These are phyloP conservation scores for Penicillium verrucosum DNA, from an alignment of 2,329 filamentous ascomycete species.

Conservation along the genomic window DNA sequence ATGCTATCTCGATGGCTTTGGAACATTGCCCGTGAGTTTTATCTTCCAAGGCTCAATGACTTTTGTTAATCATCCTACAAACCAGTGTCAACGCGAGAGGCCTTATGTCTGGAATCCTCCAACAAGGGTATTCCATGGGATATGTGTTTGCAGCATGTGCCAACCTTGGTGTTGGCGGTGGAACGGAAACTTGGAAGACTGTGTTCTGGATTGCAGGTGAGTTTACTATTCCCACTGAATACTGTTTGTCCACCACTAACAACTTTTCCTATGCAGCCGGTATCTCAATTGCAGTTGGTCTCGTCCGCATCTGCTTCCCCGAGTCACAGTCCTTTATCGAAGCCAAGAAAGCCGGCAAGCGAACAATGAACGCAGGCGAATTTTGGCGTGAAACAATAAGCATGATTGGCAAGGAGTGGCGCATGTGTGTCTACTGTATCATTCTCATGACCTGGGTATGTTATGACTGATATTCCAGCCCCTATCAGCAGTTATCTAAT, in stretches of 20 bases:
- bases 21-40: constrained; percentile 62
- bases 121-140: constrained; percentile 77
- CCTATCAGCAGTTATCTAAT: not conserved
- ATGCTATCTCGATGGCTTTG: constrained; percentile 73
- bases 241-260: not conserved
- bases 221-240: constrained; percentile 21
- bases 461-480: not conserved
- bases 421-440: constrained; percentile 72
- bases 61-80: not conserved
- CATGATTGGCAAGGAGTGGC: constrained; percentile 70
- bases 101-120: constrained; percentile 76
- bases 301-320: constrained; percentile 66
- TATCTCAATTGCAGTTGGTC: constrained; percentile 54
- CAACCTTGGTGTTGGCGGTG: constrained; percentile 67
- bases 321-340: constrained; percentile 74
- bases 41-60: not conserved
- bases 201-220: constrained; percentile 66
- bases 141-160: constrained; percentile 71
- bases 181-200: constrained; percentile 61
- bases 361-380: constrained; percentile 41
- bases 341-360: constrained; percentile 60
- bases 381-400: constrained; percentile 68
- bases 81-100: constrained; percentile 61
- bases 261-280: constrained; percentile 18
- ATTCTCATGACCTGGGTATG: constrained; percentile 68